Conservation (phyloP, 805 yeast species). For the Yamadazyma ubonensis region DNA sequence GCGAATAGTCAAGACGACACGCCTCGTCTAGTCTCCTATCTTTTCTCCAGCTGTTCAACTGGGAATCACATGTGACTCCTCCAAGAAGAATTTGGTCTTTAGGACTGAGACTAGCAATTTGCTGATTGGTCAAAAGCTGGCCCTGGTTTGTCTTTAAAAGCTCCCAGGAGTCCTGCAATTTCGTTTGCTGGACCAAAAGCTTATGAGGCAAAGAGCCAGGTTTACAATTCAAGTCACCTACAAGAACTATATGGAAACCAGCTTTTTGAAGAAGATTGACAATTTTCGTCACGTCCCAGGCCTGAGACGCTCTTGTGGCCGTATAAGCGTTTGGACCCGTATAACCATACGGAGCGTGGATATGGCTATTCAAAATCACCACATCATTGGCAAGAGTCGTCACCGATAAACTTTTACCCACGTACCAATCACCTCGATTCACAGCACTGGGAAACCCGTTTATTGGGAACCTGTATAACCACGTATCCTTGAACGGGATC, state of each 20-base stretch:
- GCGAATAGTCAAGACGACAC: slow-evolving; percentile 85
- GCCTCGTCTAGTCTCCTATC: slow-evolving; percentile 61
- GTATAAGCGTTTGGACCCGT: slow-evolving; percentile 86
- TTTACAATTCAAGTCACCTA: slow-evolving; percentile 88
- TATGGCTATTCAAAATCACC: slow-evolving; percentile 85
- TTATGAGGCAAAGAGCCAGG: slow-evolving; percentile 84
- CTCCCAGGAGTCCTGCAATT: slow-evolving; percentile 81
- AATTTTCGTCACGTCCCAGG: slow-evolving; percentile 86
- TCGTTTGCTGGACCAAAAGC: slow-evolving; percentile 67
- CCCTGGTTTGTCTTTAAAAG: slow-evolving; percentile 37
- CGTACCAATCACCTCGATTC: slow-evolving; percentile 95
- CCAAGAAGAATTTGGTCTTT: slow-evolving; percentile 62
- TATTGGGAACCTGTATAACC: slow-evolving; percentile 80
- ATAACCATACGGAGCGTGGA: slow-evolving; percentile 89
- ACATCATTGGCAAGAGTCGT: slow-evolving; percentile 60
- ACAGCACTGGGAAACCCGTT: slow-evolving; percentile 95
- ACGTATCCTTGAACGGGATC: slow-evolving; percentile 77
- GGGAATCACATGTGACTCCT: slow-evolving; percentile 89
- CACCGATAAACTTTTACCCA: slow-evolving; percentile 85
- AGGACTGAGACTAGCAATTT: slow-evolving; percentile 29
- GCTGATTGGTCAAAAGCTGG: slow-evolving; percentile 10
- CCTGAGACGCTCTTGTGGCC: slow-evolving; percentile 91
- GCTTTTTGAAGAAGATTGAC: slow-evolving; percentile 60
- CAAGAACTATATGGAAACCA: slow-evolving; percentile 83
- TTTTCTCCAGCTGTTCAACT: slow-evolving; percentile 82